A percentile compares a stretch with the other conserved stretches of the same genome.
Conservation (phyloP, 108 stramenopile species). For the Aurantiochytrium sp. region DNA sequence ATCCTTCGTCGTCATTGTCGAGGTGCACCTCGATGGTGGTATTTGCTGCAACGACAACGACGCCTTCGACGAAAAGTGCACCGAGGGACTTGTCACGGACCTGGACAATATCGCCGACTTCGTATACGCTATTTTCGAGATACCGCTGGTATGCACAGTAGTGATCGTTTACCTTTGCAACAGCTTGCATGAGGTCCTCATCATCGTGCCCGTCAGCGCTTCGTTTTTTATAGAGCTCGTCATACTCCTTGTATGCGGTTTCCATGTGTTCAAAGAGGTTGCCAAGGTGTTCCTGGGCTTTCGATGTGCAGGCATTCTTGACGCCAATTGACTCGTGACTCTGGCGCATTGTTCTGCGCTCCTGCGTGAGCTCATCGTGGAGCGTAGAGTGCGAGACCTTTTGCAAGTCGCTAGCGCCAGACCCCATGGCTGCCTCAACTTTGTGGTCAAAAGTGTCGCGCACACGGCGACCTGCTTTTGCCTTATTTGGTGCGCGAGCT, state of each 20-base stretch:
- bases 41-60: not conserved
- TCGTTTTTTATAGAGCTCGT: not conserved
- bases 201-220: not conserved
- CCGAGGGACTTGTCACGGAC: not conserved
- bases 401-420: not conserved
- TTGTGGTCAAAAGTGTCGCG: too few species aligned
- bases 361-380: not conserved
- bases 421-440: not conserved
- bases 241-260: not conserved
- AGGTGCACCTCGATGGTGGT: not conserved
- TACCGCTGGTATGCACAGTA: not conserved
- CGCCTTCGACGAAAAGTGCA: not conserved
- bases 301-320: not conserved
- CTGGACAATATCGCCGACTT: not conserved
- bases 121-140: not conserved
- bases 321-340: not conserved
- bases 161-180: not conserved
- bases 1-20: not conserved
- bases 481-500: too few species aligned
- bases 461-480: too few species aligned
- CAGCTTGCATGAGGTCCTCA: not conserved
- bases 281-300: not conserved
- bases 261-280: not conserved
- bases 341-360: not conserved
- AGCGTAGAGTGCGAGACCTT: not conserved